Conservation (phyloP, 2,329 filamentous ascomycete species). For the Hypoxylon rubiginosum region DNA sequence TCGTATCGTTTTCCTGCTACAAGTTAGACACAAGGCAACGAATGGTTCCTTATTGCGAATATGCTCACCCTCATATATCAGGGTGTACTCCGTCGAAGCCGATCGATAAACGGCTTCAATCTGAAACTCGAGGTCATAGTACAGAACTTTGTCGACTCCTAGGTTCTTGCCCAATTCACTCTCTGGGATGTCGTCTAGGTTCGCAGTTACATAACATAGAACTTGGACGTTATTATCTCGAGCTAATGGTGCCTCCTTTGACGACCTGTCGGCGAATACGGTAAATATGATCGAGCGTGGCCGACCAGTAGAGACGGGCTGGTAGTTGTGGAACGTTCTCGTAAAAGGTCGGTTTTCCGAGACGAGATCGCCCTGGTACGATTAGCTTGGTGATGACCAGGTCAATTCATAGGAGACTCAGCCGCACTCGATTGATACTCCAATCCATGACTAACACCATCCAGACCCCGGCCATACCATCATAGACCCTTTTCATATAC, state of each 20-base stretch:
- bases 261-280: conserved; percentile 54
- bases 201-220: conserved; percentile 56
- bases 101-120: conserved; percentile 60
- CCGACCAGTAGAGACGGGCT: conserved; percentile 52
- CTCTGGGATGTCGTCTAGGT: conserved; percentile 59
- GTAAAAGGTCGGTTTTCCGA: conserved; percentile 57
- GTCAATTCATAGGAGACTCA: neutral
- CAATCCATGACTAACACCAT: conserved; percentile 56
- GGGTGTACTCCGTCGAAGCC: conserved; percentile 59
- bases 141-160: conserved; percentile 55
- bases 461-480: conserved; percentile 29
- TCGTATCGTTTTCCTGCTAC: conserved; percentile 56
- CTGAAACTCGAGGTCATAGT: conserved; percentile 57
- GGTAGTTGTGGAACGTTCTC: conserved; percentile 51
- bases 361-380: conserved; percentile 54
- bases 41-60: too few species aligned
- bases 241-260: conserved; percentile 50
- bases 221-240: conserved; percentile 55
- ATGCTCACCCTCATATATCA: conserved; percentile 58
- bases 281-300: conserved; percentile 53
- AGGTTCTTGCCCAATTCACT: conserved; percentile 50
- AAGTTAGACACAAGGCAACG: conserved; percentile 39
- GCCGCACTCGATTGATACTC: conserved; percentile 57
- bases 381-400: conserved; percentile 2
- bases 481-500: conserved; percentile 22